These are phyloP conservation scores for Dipodascus geniculatus DNA, from an alignment of 805 yeast species.

Conservation along the genomic window DNA sequence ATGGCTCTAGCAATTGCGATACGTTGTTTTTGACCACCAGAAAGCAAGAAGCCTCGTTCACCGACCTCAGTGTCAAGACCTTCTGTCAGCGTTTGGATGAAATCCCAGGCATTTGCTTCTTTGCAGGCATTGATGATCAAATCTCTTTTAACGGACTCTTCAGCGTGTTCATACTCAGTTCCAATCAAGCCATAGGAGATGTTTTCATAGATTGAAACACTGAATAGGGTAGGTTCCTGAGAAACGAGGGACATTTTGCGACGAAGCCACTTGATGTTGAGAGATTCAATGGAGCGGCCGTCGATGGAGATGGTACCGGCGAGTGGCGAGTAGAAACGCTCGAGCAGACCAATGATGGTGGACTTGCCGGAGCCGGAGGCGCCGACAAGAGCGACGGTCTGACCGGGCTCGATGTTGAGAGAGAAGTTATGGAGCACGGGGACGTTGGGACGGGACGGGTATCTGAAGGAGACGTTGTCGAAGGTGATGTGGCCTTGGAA, in stretches of 20 bases:
- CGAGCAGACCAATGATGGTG: constrained; percentile 71
- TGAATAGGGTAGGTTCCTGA: constrained; percentile 90
- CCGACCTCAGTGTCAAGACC: constrained; percentile 70
- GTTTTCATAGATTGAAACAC: constrained; percentile 79
- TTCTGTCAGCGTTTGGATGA: constrained; percentile 52
- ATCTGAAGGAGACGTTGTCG: constrained; percentile 81
- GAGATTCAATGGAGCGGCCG: constrained; percentile 66
- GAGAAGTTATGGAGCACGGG: constrained; percentile 68
- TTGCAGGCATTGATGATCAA: constrained; percentile 27
- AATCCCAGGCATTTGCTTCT: constrained; percentile 30
- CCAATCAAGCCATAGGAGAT: constrained; percentile 77
- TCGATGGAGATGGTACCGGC: constrained; percentile 69
- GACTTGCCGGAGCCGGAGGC: constrained; percentile 96
- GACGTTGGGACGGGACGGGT: constrained; percentile 66
- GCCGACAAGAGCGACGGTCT: constrained; percentile 90
- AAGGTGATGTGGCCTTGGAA: constrained; percentile 58
- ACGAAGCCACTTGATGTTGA: constrained; percentile 67
- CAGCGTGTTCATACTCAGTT: constrained; percentile 45
- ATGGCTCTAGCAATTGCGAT: constrained; percentile 62
- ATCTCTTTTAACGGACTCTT: constrained; percentile 27
- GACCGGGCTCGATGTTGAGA: constrained; percentile 75
- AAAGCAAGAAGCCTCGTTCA: constrained; percentile 43
- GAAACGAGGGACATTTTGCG: constrained; percentile 79
- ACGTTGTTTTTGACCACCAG: constrained; percentile 67
- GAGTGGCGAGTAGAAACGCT: constrained; percentile 75